Base-by-base conservation (phyloP, 208 protist species). In the Leishmania tarentolae region DNA sequence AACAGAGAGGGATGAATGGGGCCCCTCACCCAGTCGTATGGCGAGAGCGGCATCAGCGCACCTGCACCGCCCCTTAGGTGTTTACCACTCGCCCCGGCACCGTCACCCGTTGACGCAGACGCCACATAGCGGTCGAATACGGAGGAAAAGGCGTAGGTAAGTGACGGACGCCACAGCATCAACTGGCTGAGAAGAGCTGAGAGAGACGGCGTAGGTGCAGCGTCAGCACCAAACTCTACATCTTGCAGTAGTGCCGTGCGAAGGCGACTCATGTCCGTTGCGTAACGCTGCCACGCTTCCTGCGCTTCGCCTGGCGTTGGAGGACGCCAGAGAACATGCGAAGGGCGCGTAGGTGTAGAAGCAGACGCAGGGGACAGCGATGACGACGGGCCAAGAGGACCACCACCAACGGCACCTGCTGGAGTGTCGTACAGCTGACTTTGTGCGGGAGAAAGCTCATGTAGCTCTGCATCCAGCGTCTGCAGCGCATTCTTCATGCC, bases 401-500 rank as follows among this genome's bases (percentile, higher is more conserved):
- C 24, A 5, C 47, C 52, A 80, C 61, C 24, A 28, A 31, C 11
- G 31, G 47, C 77, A 56, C 35, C 40, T 6, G 53, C 59, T 28
- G 81, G 44, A 15, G 75, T 57, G 15, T 70, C 37, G 75, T 57
- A 78, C n/a, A 85, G 42, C 19, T 21, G 13, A 21, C 56, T 72
- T 21, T 79, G 70, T 31, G 77, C 61, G 68, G 78, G 74, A 5
- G 61, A 63, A 50, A 95, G 76, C 46, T 85, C 75, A 6, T 83
- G 61, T 65, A 88, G 76, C 76, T 93, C 92, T 21, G 47, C 76
- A 52, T 90, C 86, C 72, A 93, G 87, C 40, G 88, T 75, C 35
- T 74, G 78, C 31, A 93, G 65, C 37, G 88, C 78, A 40, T 72
- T 57, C 3, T 83, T 79, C 88, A 93, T 87, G 37, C 92, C 92